A percentile compares a stretch with the other conserved stretches of the same genome.
phyloP scores from a whole-genome alignment of 768 basidiomycete genomes.

The Paxillus involutus region DNA sequence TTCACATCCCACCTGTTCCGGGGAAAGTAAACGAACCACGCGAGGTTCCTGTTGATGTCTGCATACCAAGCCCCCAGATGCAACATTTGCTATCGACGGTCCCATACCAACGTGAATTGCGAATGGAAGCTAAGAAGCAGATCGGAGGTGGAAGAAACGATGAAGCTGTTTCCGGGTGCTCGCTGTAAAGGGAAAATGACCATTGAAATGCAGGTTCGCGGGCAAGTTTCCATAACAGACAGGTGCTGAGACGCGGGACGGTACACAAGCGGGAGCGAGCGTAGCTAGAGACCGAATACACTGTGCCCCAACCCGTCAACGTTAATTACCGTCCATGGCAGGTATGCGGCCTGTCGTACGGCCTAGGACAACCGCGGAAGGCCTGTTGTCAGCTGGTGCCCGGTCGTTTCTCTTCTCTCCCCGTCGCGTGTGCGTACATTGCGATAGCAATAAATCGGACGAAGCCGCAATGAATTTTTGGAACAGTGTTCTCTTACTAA shows the following conservation, averaged over 20 bases:
- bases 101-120: constrained; percentile 14
- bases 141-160: constrained; percentile 23
- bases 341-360: background rate
- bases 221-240: background rate
- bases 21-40: too few species aligned
- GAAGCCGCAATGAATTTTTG: constrained; percentile 15
- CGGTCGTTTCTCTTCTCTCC: background rate
- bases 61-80: background rate
- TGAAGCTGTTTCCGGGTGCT: constrained; percentile 11
- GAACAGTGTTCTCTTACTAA: constrained; percentile 20
- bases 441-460: constrained; percentile 25
- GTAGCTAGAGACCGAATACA: too few species aligned
- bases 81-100: constrained; percentile 10
- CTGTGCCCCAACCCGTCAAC: background rate
- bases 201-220: background rate
- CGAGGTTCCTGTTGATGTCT: too few species aligned
- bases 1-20: too few species aligned
- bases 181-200: constrained; percentile 12
- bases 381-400: background rate
- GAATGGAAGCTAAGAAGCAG: constrained; percentile 22
- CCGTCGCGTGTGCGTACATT: constrained; percentile 7
- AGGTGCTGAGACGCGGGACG: background rate
- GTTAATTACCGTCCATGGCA: background rate
- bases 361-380: background rate
- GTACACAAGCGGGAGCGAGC: background rate